A percentile compares a stretch with the other conserved stretches of the same genome.
Evolutionary conservation across 2,329 filamentous ascomycete genomes (phyloP).

Genomic region (Fusarium sororula): DNA sequence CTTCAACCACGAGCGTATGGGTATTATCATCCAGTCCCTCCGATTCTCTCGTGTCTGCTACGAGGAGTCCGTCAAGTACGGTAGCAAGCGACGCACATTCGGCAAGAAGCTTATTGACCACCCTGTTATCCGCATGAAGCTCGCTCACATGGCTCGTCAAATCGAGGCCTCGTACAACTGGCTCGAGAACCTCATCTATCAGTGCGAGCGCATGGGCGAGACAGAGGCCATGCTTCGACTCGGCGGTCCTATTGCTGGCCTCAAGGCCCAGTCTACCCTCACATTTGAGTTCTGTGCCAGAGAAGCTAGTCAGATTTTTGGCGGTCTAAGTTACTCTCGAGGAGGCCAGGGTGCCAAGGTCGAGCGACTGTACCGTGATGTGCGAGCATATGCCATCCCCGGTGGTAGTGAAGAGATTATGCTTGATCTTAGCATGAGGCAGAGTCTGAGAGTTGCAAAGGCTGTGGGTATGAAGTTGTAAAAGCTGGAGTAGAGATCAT

Average conservation of each 20-base stretch:
- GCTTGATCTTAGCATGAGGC: conserved; percentile 94
- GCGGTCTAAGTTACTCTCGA: conserved; percentile 88
- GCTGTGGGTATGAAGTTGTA: conserved; percentile 96
- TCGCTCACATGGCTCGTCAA: conserved; percentile 97
- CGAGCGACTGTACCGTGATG: conserved; percentile 93
- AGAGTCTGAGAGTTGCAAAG: conserved; percentile 88
- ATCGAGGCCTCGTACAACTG: conserved; percentile 97
- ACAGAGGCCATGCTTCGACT: conserved; percentile 96
- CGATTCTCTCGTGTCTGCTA: conserved; percentile 97
- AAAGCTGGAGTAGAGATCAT: conserved; percentile 13
- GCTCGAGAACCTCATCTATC: conserved; percentile 94
- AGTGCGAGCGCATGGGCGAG: conserved; percentile 92
- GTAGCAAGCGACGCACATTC: conserved; percentile 95
- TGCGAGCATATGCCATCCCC: conserved; percentile 94
- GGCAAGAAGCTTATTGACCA: conserved; percentile 97
- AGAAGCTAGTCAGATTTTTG: conserved; percentile 97
- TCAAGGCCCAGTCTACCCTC: conserved; percentile 93
- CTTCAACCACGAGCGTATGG: conserved; percentile 99
- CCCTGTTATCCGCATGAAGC: conserved; percentile 95
- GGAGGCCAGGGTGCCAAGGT: conserved; percentile 96
- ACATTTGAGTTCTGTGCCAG: conserved; percentile 98
- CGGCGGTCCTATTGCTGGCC: conserved; percentile 88
- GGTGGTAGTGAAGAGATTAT: conserved; percentile 98
- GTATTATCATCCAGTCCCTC: conserved; percentile 96
- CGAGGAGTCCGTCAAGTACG: conserved; percentile 96